Evolutionary conservation across 305 asterid species (phyloP).

Genomic region (Solanum hybrid): DNA sequence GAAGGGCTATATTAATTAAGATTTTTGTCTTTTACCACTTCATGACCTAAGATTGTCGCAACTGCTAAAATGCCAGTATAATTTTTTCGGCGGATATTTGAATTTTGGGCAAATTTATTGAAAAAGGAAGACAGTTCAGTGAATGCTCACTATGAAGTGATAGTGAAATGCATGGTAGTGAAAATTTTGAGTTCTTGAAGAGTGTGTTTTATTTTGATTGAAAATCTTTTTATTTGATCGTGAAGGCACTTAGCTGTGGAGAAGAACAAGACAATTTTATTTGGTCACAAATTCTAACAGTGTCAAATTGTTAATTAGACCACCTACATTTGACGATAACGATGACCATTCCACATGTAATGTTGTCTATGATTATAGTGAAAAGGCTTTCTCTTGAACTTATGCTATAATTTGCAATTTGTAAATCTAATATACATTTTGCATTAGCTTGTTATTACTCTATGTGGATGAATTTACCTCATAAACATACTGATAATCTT

Average conservation of each 20-base stretch:
- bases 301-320: too few relatives aligned
- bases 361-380: too few relatives aligned
- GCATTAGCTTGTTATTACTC: too few relatives aligned
- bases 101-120: background rate
- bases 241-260: slow-evolving; percentile 83
- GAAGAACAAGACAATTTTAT: slow-evolving; percentile 36
- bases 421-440: too few relatives aligned
- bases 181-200: background rate
- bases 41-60: background rate
- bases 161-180: background rate
- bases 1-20: background rate
- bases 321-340: too few relatives aligned
- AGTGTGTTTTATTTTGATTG: background rate
- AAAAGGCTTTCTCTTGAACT: too few relatives aligned
- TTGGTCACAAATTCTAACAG: background rate
- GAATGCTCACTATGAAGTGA: background rate
- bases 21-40: background rate
- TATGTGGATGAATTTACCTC: too few relatives aligned
- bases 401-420: too few relatives aligned
- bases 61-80: background rate
- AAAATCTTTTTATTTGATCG: background rate
- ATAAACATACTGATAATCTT: too few relatives aligned
- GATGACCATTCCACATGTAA: too few relatives aligned
- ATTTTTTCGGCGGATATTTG: background rate
- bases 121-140: background rate